phyloP scores from a whole-genome alignment of 2,329 filamentous ascomycete genomes.

The Monilinia laxa region DNA sequence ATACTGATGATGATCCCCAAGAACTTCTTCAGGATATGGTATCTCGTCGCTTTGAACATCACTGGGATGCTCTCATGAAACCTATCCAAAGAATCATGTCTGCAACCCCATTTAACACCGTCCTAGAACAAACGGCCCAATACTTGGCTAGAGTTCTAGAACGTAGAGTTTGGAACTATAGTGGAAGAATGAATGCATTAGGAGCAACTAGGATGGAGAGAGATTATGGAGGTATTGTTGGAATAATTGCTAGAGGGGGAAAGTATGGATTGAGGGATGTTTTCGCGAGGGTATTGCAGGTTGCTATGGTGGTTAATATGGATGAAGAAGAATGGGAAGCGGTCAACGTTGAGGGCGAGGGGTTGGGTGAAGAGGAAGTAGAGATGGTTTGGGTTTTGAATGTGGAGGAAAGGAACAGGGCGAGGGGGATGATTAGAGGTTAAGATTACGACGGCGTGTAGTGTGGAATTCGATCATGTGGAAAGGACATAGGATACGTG shows the following conservation, averaged over 20 bases:
- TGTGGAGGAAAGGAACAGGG: constrained; percentile 70
- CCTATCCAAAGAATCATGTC: constrained; percentile 86
- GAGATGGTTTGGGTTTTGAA: constrained; percentile 71
- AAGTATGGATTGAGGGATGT: constrained; percentile 76
- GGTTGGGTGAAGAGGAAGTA: constrained; percentile 51
- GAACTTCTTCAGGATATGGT: constrained; percentile 64
- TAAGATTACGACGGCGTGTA: neutral
- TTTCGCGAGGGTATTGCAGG: constrained; percentile 75
- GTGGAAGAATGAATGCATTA: constrained; percentile 72
- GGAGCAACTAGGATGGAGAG: constrained; percentile 82
- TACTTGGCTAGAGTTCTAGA: constrained; percentile 62
- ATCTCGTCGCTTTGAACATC: constrained; percentile 74
- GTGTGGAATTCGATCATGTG: neutral
- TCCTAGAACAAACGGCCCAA: constrained; percentile 44
- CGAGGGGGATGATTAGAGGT: constrained; percentile 62
- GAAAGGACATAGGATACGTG: neutral
- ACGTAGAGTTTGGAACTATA: constrained; percentile 80
- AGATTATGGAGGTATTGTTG: constrained; percentile 75
- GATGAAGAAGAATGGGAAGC: constrained; percentile 96
- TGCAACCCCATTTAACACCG: constrained; percentile 72
- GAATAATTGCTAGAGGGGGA: constrained; percentile 62
- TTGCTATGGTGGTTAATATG: constrained; percentile 87
- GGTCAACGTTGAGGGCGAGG: constrained; percentile 46
- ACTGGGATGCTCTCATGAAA: constrained; percentile 82
- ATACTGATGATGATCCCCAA: constrained; percentile 48